phyloP scores from a whole-genome alignment of 2,329 filamentous ascomycete genomes.

The Ceratocystis papillata region DNA sequence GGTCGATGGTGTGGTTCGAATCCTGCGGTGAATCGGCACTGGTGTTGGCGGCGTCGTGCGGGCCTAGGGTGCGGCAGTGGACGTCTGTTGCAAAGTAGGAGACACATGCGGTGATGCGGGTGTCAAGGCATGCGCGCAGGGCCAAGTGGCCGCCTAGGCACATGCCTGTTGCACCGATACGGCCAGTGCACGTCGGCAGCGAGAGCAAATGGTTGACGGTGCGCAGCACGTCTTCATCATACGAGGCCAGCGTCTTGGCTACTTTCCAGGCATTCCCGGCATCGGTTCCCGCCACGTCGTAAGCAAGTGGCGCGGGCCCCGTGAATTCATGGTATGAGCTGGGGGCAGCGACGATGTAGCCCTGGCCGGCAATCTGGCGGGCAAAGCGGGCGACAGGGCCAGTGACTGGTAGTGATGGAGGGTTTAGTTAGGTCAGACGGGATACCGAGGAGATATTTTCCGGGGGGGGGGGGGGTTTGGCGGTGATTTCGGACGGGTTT shows the following conservation, averaged over 20 bases:
- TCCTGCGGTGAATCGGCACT: slow-evolving; percentile 30
- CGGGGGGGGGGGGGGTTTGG: no score
- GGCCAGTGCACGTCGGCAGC: slow-evolving; percentile 68
- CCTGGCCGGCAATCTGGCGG: slow-evolving; percentile 81
- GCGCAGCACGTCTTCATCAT: slow-evolving; percentile 65
- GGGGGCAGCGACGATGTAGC: slow-evolving; percentile 84
- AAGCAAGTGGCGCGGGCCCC: slow-evolving; percentile 69
- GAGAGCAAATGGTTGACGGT: slow-evolving; percentile 60
- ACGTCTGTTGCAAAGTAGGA: slow-evolving; percentile 92
- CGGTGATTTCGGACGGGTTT: no score
- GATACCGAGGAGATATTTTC: neutral
- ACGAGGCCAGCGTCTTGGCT: slow-evolving; percentile 71
- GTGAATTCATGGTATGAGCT: slow-evolving; percentile 92
- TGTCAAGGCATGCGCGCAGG: slow-evolving; percentile 55
- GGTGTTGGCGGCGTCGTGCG: slow-evolving; percentile 42
- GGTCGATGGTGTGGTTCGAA: slow-evolving; percentile 44
- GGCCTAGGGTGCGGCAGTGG: slow-evolving; percentile 66
- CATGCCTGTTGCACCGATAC: slow-evolving; percentile 75
- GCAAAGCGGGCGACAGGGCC: slow-evolving; percentile 83
- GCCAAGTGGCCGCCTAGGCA: slow-evolving; percentile 85
- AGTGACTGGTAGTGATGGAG: slow-evolving; percentile 50
- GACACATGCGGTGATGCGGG: slow-evolving; percentile 63
- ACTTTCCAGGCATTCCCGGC: slow-evolving; percentile 79
- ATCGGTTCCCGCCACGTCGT: slow-evolving; percentile 81
- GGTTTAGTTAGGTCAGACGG: neutral